A percentile compares a stretch with the other conserved stretches of the same genome.
These are phyloP conservation scores for Hansenula lynferdii DNA, from an alignment of 1,139 yeast species.

Conservation along the genomic window DNA sequence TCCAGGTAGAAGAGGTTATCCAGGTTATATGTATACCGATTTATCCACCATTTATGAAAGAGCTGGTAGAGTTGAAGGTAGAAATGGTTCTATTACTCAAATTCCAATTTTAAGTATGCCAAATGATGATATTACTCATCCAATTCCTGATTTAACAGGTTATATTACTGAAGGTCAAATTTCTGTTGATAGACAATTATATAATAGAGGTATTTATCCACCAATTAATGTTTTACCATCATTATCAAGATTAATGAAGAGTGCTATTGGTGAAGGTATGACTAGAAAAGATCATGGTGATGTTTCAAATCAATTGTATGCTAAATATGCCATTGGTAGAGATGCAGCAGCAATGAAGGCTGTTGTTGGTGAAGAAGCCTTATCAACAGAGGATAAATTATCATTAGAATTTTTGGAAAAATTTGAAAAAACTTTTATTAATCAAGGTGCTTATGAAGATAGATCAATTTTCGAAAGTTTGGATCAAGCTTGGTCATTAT, in stretches of 20 bases:
- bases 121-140: conserved; percentile 98
- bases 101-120: conserved; percentile 99
- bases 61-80: conserved; percentile 99
- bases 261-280: conserved; percentile 99
- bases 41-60: conserved; percentile 98
- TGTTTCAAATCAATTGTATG: conserved; percentile 97
- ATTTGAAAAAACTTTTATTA: conserved; percentile 90
- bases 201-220: conserved; percentile 96
- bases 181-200: conserved; percentile 91
- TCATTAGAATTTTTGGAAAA: conserved; percentile 96
- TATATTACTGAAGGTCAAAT: conserved; percentile 99
- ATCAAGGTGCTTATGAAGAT: conserved; percentile 96
- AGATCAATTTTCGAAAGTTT: conserved; percentile 92
- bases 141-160: conserved; percentile 99
- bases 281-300: conserved; percentile 99
- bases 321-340: conserved; percentile 98
- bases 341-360: conserved; percentile 99
- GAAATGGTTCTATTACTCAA: conserved; percentile 98
- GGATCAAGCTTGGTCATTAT: conserved; percentile 96
- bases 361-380: conserved; percentile 99
- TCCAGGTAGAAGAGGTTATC: conserved; percentile 99
- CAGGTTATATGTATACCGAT: conserved; percentile 99
- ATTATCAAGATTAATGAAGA: conserved; percentile 95
- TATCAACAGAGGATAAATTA: conserved; percentile 94
- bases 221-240: conserved; percentile 98